These are phyloP conservation scores for Arthrinium puccinioides DNA, from an alignment of 2,329 filamentous ascomycete species.

Conservation along the genomic window DNA sequence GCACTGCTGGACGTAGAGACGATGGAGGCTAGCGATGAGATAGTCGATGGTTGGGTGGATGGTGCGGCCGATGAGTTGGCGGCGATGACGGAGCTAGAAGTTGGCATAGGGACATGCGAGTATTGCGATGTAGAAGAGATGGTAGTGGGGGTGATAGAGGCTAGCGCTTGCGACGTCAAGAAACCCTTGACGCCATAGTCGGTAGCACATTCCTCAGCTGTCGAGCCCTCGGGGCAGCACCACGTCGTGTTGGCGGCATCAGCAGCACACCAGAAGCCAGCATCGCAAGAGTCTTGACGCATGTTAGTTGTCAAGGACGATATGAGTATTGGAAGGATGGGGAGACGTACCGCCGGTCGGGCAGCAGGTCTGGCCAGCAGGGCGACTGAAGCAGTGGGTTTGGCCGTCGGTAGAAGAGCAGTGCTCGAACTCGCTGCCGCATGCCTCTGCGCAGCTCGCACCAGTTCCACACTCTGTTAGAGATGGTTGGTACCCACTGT, in stretches of 20 bases:
- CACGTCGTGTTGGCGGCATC: conserved; percentile 42
- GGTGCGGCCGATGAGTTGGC: background rate
- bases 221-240: conserved; percentile 53
- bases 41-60: background rate
- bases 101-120: conserved; percentile 18
- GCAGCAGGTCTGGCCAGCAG: conserved; percentile 48
- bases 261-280: conserved; percentile 56
- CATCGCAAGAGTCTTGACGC: conserved; percentile 49
- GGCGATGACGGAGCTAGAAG: conserved; percentile 13
- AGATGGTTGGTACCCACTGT: conserved; percentile 17
- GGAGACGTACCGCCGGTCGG: conserved; percentile 43
- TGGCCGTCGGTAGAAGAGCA: conserved; percentile 30
- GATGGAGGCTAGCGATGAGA: background rate
- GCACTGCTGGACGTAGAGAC: background rate
- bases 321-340: conserved; percentile 7
- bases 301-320: conserved; percentile 6
- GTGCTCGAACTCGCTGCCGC: conserved; percentile 23
- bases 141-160: conserved; percentile 22
- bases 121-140: background rate
- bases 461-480: conserved; percentile 20
- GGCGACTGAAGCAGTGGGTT: conserved; percentile 52
- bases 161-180: conserved; percentile 38
- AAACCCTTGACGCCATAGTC: conserved; percentile 39
- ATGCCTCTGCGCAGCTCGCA: conserved; percentile 24
- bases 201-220: conserved; percentile 46